Evolutionary conservation across 2,329 filamentous ascomycete genomes (phyloP), one percentile per base, ranked within the genome.

Genomic region (Chaetomiaceae sp.): DNA sequence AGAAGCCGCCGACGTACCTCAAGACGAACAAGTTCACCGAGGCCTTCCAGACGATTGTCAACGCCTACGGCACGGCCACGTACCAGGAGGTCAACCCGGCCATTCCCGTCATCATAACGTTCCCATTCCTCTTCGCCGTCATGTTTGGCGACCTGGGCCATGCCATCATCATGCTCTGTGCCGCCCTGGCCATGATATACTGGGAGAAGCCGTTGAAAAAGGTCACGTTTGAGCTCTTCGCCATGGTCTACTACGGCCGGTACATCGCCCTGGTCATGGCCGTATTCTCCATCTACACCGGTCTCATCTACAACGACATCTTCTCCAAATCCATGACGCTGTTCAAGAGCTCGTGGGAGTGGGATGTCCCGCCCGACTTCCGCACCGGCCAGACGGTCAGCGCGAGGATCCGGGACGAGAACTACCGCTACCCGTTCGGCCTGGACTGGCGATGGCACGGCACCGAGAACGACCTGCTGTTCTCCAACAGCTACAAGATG

Each of bases 401-500:
- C 16, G 90, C 85, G 36, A 73, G 77, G 37, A 79, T 95, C 53
- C 86, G 84, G 63, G 70, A 71, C 40, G 42, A 45, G 34, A 74
- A 82, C 43, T 91, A 96, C 72, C 86, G 90, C 47, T 99, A 96
- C 69, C 92, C 95, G 14, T 96, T 99, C 66, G 94, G 94, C 62
- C 74, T 99, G 56, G 94, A 99, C 68, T 96, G 86, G 85, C 88
- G 86, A 66, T 99, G 94, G 94, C 95, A 99, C 69, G 90, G 87
- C 55, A 87, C 90, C 11, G 92, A 97, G 65, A 99, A 99, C 65
- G 87, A 95, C 56, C 79, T 99, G 18, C 81, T 99, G 45, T 99
- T 99, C 75, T 87, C 84, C 69, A 99, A 99, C 86, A 95, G 89
- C 72, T 95, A 94, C 81, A 99, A 99, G 85, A 99, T 99, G 94